These are phyloP conservation scores for Suhomyces emberorum DNA, from an alignment of 805 yeast genomes.

Conservation along the genomic window DNA sequence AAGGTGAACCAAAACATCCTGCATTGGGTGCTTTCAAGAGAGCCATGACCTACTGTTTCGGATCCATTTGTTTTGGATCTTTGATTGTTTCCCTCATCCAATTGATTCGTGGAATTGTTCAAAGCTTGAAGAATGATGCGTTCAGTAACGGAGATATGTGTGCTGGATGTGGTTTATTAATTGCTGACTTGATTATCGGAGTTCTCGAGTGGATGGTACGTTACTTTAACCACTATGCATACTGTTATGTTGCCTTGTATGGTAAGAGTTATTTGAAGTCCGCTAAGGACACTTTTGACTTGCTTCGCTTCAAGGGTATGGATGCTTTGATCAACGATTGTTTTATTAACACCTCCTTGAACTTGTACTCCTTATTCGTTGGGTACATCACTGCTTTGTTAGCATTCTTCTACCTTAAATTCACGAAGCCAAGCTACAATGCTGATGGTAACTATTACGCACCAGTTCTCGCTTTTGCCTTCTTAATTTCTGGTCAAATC, in stretches of 20 bases:
- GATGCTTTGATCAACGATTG: slow-evolving; percentile 85
- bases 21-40: slow-evolving; percentile 78
- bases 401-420: slow-evolving; percentile 61
- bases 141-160: slow-evolving; percentile 50
- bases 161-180: slow-evolving; percentile 50
- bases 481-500: slow-evolving; percentile 73
- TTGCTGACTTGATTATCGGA: slow-evolving; percentile 58
- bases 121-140: slow-evolving; percentile 50
- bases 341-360: slow-evolving; percentile 71
- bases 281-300: slow-evolving; percentile 78
- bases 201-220: slow-evolving; percentile 75
- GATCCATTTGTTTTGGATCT: slow-evolving; percentile 86
- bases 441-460: slow-evolving; percentile 59
- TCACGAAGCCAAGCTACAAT: slow-evolving; percentile 68
- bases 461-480: slow-evolving; percentile 69
- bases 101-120: slow-evolving; percentile 54
- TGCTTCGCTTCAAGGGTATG: slow-evolving; percentile 75
- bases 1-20: slow-evolving; percentile 75
- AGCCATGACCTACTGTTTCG: slow-evolving; percentile 82
- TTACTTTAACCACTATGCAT: slow-evolving; percentile 89
- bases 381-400: slow-evolving; percentile 60
- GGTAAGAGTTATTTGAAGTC: slow-evolving; percentile 74
- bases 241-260: slow-evolving; percentile 80
- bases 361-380: slow-evolving; percentile 70
- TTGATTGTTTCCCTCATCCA: slow-evolving; percentile 70